Conservation (phyloP, 1,284 basidiomycete species). For the Fistulina hepatica region DNA sequence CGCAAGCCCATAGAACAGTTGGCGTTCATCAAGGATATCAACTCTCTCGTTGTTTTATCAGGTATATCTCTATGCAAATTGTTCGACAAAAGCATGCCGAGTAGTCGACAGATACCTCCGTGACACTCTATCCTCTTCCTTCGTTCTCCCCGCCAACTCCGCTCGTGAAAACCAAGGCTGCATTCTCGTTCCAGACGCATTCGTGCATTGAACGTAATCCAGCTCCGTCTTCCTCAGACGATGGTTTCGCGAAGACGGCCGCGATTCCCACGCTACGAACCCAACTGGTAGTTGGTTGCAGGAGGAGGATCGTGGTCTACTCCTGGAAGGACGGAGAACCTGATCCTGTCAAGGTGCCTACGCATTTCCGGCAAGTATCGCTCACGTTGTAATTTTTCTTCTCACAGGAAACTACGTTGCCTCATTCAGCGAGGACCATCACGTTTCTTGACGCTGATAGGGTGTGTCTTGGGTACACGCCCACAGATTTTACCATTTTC, state of each 20-base stretch:
- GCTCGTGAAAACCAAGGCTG: slow-evolving; percentile 64
- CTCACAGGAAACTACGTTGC: slow-evolving; percentile 65
- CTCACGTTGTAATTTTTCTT: slow-evolving; percentile 5
- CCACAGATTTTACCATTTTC: slow-evolving; percentile 68
- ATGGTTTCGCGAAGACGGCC: slow-evolving; percentile 28
- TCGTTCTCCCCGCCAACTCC: slow-evolving; percentile 57
- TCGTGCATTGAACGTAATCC: slow-evolving; percentile 50
- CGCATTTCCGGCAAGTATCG: slow-evolving; percentile 2
- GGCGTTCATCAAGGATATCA: slow-evolving; percentile 72
- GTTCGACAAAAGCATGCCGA: slow-evolving; percentile 6
- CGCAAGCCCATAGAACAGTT: slow-evolving; percentile 78
- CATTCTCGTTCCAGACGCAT: slow-evolving; percentile 71
- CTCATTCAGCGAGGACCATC: slow-evolving; percentile 76
- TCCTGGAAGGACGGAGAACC: slow-evolving; percentile 80
- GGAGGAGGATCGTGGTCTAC: slow-evolving; percentile 78
- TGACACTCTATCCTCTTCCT: slow-evolving; percentile 56
- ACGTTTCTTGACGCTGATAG: slow-evolving; percentile 55
- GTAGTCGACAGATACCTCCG: slow-evolving; percentile 51
- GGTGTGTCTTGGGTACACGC: slow-evolving; percentile 69
- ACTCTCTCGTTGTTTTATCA: slow-evolving; percentile 72
- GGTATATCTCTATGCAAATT: slow-evolving; percentile 33
- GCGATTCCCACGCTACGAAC: slow-evolving; percentile 57
- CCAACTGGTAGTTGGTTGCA: slow-evolving; percentile 75
- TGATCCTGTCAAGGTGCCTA: slow-evolving; percentile 57
- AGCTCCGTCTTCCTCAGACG: no score